These are phyloP conservation scores for Cymbopogon citratus DNA, from an alignment of 176 grass and related monocot species.

Conservation along the genomic window DNA sequence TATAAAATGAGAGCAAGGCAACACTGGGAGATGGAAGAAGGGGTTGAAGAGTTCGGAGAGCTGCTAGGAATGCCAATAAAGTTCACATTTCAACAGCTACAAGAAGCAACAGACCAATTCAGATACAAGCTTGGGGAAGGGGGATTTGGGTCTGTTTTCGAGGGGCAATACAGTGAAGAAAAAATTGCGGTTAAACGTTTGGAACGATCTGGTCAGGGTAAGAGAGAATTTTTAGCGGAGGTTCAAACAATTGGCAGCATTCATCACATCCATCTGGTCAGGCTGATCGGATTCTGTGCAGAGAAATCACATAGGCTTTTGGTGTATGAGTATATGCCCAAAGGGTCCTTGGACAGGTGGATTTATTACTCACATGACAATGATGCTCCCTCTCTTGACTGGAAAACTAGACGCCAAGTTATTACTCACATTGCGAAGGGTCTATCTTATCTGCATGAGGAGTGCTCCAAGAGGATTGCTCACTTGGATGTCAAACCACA, in stretches of 20 bases:
- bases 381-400: not conserved
- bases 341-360: constrained; percentile 47
- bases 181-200: constrained; percentile 36
- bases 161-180: not conserved
- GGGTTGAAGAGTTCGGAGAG: not conserved
- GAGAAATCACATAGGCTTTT: constrained; percentile 45
- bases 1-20: not conserved
- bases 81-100: constrained; percentile 33
- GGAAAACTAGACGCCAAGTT: constrained; percentile 19
- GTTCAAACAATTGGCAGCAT: constrained; percentile 50
- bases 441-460: constrained; percentile 46
- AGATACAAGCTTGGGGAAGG: constrained; percentile 17
- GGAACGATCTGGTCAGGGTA: constrained; percentile 23
- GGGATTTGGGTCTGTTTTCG: constrained; percentile 33
- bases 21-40: not conserved
- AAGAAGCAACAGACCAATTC: not conserved
- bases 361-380: constrained; percentile 27
- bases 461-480: constrained; percentile 36
- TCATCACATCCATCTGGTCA: constrained; percentile 53
- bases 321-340: constrained; percentile 45
- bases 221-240: constrained; percentile 42
- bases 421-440: constrained; percentile 37
- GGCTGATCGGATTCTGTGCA: constrained; percentile 42
- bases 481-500: constrained; percentile 46
- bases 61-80: not conserved